Conservation (phyloP, 2,329 filamentous ascomycete genomes). For the Trichophyton simii region DNA sequence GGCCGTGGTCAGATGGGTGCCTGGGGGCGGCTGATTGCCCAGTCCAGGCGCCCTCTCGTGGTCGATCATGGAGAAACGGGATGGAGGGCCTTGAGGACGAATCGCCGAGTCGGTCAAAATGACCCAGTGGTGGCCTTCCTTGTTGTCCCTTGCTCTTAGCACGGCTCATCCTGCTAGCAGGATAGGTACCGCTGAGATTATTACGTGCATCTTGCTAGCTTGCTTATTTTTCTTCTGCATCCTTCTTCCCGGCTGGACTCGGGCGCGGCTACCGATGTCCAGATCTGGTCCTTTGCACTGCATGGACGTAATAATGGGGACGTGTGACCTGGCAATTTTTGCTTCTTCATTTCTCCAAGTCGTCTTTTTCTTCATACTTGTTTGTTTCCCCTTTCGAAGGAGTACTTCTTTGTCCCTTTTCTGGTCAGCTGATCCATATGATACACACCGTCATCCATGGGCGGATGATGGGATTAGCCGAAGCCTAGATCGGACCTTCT, state of each 20-base stretch:
- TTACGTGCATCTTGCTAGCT: not conserved
- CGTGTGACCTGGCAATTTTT: not conserved
- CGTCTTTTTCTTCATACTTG: not conserved
- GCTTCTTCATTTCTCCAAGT: not conserved
- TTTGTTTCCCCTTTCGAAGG: not conserved
- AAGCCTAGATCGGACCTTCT: not conserved
- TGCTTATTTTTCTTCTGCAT: not conserved
- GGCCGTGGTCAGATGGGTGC: not conserved
- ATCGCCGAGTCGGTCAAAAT: conserved; percentile 1
- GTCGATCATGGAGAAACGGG: not conserved
- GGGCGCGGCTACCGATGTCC: conserved; percentile 2
- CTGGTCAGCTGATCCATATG: not conserved
- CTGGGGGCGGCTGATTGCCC: not conserved
- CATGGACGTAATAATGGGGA: not conserved
- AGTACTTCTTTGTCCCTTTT: no score
- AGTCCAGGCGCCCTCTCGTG: not conserved
- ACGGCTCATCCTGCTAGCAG: not conserved
- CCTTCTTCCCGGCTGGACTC: not conserved
- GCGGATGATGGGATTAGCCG: not conserved
- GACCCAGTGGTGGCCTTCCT: not conserved
- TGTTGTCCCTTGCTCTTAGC: not conserved
- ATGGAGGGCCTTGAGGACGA: not conserved
- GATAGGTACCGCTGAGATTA: not conserved
- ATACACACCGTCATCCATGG: not conserved
- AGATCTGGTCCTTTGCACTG: not conserved